Evolutionary conservation across 495 filamentous ascomycete genomes (phyloP).

Genomic region (Penicillium silybi): DNA sequence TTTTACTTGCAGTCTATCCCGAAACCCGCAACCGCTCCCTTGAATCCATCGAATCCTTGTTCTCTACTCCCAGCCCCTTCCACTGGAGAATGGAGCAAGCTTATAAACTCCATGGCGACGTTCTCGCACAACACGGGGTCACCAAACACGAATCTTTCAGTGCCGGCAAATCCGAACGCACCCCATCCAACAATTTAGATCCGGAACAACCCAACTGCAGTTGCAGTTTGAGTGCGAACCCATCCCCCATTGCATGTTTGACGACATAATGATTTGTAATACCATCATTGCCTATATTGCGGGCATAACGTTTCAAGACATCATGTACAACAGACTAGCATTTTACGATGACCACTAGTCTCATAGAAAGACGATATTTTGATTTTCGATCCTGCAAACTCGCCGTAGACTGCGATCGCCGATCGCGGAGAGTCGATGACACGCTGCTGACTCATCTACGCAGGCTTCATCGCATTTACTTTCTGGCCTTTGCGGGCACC

Average conservation of each 20-base stretch:
- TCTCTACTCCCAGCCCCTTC: slow-evolving; percentile 36
- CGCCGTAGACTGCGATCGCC: background rate
- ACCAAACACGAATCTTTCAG: slow-evolving; percentile 2
- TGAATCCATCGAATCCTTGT: slow-evolving; percentile 57
- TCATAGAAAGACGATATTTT: background rate
- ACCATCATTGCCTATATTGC: background rate
- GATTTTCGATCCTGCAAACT: background rate
- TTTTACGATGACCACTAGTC: background rate
- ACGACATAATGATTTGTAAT: background rate
- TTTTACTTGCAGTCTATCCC: slow-evolving; percentile 41
- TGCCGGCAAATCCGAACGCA: slow-evolving; percentile 1
- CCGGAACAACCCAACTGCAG: background rate
- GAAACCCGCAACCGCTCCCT: slow-evolving; percentile 55
- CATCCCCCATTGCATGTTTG: background rate
- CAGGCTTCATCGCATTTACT: slow-evolving; percentile 7
- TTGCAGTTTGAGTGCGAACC: background rate
- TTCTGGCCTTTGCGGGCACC: background rate
- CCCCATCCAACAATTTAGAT: background rate
- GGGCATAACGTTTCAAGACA: background rate
- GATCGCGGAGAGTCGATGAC: slow-evolving; percentile 9
- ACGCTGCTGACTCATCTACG: slow-evolving; percentile 19
- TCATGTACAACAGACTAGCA: background rate
- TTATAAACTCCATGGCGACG: slow-evolving; percentile 32
- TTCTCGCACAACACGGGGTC: slow-evolving; percentile 24
- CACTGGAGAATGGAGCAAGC: slow-evolving; percentile 38